phyloP scores from a whole-genome alignment of 441 rosid species.

The Croton setiger region DNA sequence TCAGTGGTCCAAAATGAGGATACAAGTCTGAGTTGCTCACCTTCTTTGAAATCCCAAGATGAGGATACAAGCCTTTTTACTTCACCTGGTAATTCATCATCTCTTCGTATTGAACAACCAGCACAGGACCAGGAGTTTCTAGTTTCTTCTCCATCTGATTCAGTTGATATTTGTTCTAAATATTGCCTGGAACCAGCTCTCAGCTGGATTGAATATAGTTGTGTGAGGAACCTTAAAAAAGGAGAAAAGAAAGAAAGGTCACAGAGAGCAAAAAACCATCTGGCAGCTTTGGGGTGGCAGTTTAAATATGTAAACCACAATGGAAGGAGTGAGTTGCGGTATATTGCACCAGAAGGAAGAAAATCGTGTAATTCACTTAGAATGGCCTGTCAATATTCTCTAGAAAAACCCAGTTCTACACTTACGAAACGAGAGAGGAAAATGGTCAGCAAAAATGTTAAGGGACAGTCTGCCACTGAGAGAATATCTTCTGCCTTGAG shows the following conservation, averaged over 20 bases:
- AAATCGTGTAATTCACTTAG: conserved; percentile 38
- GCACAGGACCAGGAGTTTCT: conserved; percentile 14
- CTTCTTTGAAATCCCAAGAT: conserved; percentile 20
- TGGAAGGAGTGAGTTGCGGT: conserved; percentile 25
- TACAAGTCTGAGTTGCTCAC: conserved; percentile 7
- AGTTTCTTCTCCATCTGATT: conserved; percentile 23
- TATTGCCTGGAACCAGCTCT: conserved; percentile 44
- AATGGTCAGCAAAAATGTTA: conserved; percentile 13
- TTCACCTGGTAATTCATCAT: conserved; percentile 19
- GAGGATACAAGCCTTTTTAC: conserved; percentile 11
- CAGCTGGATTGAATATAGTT: conserved; percentile 35
- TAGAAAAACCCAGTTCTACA: conserved; percentile 21
- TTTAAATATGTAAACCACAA: conserved; percentile 11
- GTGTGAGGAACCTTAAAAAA: conserved; percentile 10
- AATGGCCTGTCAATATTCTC: conserved; percentile 37
- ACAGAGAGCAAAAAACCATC: conserved; percentile 46
- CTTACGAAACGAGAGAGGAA: conserved; percentile 8
- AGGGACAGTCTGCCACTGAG: conserved; percentile 11
- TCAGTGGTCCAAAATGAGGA: conserved; percentile 20
- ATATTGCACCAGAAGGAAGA: conserved; percentile 42
- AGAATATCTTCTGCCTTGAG: conserved; percentile 14
- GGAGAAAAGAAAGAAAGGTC: conserved; percentile 15
- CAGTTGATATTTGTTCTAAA: conserved; percentile 27
- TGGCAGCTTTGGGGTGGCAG: conserved; percentile 51
- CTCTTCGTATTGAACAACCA: conserved; percentile 25